Conservation (phyloP, 257 asterid species). For the Ocimum tenuiflorum region DNA sequence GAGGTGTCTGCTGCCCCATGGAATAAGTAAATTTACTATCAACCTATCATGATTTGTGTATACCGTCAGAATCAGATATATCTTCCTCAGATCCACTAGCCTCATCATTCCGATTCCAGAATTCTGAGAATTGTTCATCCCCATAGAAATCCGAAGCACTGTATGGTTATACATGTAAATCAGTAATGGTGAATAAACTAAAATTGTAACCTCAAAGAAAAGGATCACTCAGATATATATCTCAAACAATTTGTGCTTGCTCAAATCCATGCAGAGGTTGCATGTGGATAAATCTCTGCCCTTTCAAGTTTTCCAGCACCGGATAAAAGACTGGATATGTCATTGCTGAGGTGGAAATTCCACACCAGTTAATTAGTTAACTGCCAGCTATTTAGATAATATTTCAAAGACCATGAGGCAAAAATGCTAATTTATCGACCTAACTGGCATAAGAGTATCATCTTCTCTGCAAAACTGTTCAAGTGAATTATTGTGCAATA, state of each 20-base stretch:
- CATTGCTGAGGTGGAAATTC: no score
- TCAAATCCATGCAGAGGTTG: no score
- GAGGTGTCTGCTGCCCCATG: not conserved
- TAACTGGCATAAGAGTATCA: not conserved
- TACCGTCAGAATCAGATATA: conserved; percentile 94
- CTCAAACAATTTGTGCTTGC: no score
- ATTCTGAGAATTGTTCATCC: conserved; percentile 56
- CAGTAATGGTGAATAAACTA: not conserved
- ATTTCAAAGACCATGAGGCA: not conserved
- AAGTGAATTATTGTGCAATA: not conserved
- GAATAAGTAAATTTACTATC: not conserved
- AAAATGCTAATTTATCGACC: not conserved
- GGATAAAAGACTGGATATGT: no score
- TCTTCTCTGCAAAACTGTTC: not conserved
- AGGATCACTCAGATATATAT: no score
- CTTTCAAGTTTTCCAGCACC: no score
- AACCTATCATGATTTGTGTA: not conserved
- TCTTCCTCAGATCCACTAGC: conserved; percentile 83
- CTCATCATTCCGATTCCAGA: conserved; percentile 87
- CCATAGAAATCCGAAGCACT: conserved; percentile 41
- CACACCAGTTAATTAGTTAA: not conserved
- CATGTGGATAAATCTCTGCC: no score
- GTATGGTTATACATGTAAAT: conserved; percentile 25
- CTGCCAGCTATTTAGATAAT: not conserved
- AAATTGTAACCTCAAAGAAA: not conserved